Percentiles rank a stretch among this genome's conserved stretches.
phyloP scores from a whole-genome alignment of 2,329 filamentous ascomycete genomes.

The Pseudofabraea citricarpa region DNA sequence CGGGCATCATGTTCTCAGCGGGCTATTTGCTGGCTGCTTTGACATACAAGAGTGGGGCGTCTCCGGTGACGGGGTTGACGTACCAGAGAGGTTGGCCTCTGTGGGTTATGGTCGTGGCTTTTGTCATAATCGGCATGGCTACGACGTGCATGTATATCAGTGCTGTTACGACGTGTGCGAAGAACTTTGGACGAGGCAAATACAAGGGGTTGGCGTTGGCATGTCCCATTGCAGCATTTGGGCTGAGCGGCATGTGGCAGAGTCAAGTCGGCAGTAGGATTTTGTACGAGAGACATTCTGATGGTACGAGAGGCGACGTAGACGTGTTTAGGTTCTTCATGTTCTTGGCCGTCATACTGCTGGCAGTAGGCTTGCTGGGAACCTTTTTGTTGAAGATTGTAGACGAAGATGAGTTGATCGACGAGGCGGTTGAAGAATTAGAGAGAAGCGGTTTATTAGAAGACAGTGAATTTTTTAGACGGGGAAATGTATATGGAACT shows the following conservation, averaged over 20 bases:
- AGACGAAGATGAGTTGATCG: conserved; percentile 81
- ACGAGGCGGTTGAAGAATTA: conserved; percentile 85
- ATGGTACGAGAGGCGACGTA: conserved; percentile 59
- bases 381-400: conserved; percentile 72
- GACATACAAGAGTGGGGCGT: conserved; percentile 59
- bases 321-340: conserved; percentile 84
- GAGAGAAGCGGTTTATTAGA: conserved; percentile 81
- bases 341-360: conserved; percentile 71
- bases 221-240: conserved; percentile 86
- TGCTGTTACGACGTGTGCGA: conserved; percentile 91
- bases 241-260: conserved; percentile 92
- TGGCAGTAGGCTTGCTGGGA: conserved; percentile 67
- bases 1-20: conserved; percentile 68
- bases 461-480: conserved; percentile 67
- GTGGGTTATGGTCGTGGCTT: conserved; percentile 78
- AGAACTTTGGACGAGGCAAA: conserved; percentile 91
- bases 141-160: conserved; percentile 87
- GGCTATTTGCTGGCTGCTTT: conserved; percentile 83
- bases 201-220: conserved; percentile 87
- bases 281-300: conserved; percentile 63
- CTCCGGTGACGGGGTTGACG: conserved; percentile 35
- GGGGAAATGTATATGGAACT: conserved; percentile 59
- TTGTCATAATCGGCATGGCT: conserved; percentile 75
- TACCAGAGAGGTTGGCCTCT: conserved; percentile 61
- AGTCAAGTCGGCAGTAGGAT: conserved; percentile 80